Evolutionary conservation across 345 rosid genomes (phyloP), one percentile per base, ranked within the genome.

Genomic region (Microthlaspi erraticum): DNA sequence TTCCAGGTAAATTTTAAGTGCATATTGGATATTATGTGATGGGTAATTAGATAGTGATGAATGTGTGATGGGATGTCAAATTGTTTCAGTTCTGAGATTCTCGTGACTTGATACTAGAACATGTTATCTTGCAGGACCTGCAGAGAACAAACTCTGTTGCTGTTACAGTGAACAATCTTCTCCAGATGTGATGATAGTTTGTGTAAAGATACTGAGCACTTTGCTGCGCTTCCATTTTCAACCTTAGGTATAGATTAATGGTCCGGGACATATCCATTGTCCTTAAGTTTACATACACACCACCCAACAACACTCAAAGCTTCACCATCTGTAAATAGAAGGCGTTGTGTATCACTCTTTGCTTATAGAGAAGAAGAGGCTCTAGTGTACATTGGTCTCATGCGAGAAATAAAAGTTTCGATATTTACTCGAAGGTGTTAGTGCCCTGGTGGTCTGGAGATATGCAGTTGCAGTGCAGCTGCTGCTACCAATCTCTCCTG

Each of bases 101-200:
- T 61, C 1, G 29, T 60, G 34, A 45, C 57, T 69, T 75, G 57
- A 75, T 45, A 48, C 51, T 44, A 62, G 54, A 62, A 76, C 60
- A 51, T 63, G 55, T 55, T 64, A 46, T 26, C 10, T 68, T 83
- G 91, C 93, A 94, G 99, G 99, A 94, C 75, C 76, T 94, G 84
- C 99, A 88, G 88, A 83, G 88, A 72, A 91, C 99, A 64, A 88
- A 94, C 79, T 94, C 99, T 31, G 98, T 80, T 33, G 76, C 90
- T 59, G 87, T 88, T 31, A 91, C 97, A 65, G 97, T 94, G 83
- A 91, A 94, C 84, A 94, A 94, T 78, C 99, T 91, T 78, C 99
- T 94, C 68, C 99, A 94, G 80, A 91, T 86, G 87, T 91, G 82
- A 85, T 46, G 56, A 70, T 65, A 46, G 29, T 70, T 62, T 58